phyloP scores from a whole-genome alignment of 805 yeast genomes.

The Lipomyces spencermartinsiae region DNA sequence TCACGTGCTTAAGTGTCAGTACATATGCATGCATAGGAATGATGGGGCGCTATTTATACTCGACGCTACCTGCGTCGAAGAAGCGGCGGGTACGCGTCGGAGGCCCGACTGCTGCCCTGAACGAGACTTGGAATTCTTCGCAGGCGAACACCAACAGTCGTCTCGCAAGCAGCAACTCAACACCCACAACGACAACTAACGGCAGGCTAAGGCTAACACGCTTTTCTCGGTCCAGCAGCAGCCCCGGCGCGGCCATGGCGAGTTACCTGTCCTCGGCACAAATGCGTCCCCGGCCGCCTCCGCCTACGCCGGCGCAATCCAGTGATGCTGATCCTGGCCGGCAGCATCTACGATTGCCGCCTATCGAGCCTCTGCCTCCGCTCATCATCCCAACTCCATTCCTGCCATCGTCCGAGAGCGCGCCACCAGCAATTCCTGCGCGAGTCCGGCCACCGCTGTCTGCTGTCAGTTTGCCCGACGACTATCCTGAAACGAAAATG shows the following conservation, averaged over 20 bases:
- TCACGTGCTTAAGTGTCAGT: not conserved
- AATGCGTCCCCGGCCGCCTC: not conserved
- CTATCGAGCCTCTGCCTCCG: constrained; percentile 21
- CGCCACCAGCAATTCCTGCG: constrained; percentile 12
- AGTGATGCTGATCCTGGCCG: not conserved
- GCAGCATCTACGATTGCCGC: constrained; percentile 14
- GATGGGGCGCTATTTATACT: not conserved
- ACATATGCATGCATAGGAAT: not conserved
- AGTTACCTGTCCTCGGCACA: not conserved
- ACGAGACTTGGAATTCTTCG: not conserved
- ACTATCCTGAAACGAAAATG: not conserved
- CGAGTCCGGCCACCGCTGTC: constrained; percentile 13
- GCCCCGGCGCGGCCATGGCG: constrained; percentile 8
- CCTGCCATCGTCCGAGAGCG: not conserved
- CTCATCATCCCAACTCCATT: constrained; percentile 18
- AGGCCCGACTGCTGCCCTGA: not conserved
- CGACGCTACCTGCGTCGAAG: not conserved
- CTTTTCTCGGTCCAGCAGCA: not conserved
- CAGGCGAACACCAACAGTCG: not conserved
- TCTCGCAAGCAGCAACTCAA: not conserved
- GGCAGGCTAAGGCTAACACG: not conserved
- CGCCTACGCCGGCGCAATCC: not conserved
- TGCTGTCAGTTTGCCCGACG: constrained; percentile 1
- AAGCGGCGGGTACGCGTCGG: not conserved
- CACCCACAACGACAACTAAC: not conserved